Evolutionary conservation across 768 basidiomycete species (phyloP), one percentile per base, ranked within the genome.

Genomic region (Porphyrellus cyaneotinctus): DNA sequence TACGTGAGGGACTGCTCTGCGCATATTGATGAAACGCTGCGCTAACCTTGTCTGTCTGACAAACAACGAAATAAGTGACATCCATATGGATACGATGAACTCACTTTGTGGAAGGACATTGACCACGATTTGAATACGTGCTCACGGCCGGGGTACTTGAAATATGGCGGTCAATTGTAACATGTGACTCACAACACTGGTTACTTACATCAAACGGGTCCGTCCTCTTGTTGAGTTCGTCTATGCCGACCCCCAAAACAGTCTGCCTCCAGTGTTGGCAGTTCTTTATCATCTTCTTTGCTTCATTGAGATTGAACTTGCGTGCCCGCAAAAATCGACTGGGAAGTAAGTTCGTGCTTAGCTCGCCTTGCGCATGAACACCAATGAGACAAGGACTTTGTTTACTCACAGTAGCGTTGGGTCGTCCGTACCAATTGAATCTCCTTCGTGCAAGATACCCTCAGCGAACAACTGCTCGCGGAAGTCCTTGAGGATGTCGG

Each of bases 261-360:
- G 79, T 81, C 64, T 74, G 73, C 17, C 87, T 75, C 87, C 87
- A 90, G 13, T 80, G 68, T 57, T 86, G 83, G 54, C 84, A 85
- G 43, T 84, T 80, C 48, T 64, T 67, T 37, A 88, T 70, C 87
- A 88, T 88, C 53, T 70, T 75, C 66, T 83, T 85, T 0, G 85
- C 68, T 43, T 81, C 78, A 32, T 66, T 71, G 13, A 85, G 53
- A 60, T 82, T 76, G 59, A 81, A 88, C 56, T 81, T 81, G 3
- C 87, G 82, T 11, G 87, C 87, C 32, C 83, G 80, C n/a, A 90
- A 67, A 60, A 88, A 90, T n/a, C 87, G 81, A 50, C 87, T 89
- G 57, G 6, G 58, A 42, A 41, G 13, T 15, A 44, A 11, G 37
- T 18, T 36, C 28, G 11, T 30, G 28, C 36, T 65, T 38, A 60